A percentile compares a stretch with the other conserved stretches of the same genome.
Evolutionary conservation across 163 green algal genomes (phyloP).

Genomic region (Scenedesmus sp.): DNA sequence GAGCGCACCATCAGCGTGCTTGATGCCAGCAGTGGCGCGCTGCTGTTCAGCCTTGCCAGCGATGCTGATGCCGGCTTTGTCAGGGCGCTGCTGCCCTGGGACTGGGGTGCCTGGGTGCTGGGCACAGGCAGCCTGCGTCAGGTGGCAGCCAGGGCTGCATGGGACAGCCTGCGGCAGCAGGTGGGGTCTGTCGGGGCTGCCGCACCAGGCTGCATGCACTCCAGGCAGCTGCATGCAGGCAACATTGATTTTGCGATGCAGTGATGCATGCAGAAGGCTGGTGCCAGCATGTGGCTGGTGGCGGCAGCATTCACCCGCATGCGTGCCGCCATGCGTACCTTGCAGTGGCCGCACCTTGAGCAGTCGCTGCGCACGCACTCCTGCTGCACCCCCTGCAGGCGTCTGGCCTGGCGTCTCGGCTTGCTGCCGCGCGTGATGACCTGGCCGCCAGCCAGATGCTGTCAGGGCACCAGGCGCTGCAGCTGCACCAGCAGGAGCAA

Average conservation of each 20-base stretch:
- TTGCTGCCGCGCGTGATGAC: neutral
- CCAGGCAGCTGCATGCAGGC: neutral
- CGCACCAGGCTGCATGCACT: neutral
- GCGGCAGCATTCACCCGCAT: neutral
- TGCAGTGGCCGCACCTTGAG: neutral
- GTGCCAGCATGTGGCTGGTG: neutral
- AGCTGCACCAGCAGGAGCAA: slow-evolving; percentile 47
- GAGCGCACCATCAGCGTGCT: slow-evolving; percentile 5
- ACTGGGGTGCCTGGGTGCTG: slow-evolving; percentile 43
- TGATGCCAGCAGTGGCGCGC: neutral
- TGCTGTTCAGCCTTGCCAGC: slow-evolving; percentile 14
- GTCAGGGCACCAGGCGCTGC: slow-evolving; percentile 30
- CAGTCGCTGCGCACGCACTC: neutral
- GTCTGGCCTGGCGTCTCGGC: neutral
- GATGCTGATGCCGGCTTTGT: slow-evolving; percentile 23
- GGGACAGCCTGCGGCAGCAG: slow-evolving; percentile 23
- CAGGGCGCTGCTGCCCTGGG: slow-evolving; percentile 29
- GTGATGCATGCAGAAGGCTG: neutral
- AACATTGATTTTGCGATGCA: neutral
- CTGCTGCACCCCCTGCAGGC: neutral
- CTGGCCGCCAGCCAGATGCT: slow-evolving; percentile 6
- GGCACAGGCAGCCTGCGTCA: slow-evolving; percentile 17
- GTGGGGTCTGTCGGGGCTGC: neutral
- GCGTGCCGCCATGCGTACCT: neutral
- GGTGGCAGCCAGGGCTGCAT: slow-evolving; percentile 5